A percentile compares a stretch with the other conserved stretches of the same genome.
Evolutionary conservation across 2,329 filamentous ascomycete species (phyloP).

Genomic region (Triangularia setosa): DNA sequence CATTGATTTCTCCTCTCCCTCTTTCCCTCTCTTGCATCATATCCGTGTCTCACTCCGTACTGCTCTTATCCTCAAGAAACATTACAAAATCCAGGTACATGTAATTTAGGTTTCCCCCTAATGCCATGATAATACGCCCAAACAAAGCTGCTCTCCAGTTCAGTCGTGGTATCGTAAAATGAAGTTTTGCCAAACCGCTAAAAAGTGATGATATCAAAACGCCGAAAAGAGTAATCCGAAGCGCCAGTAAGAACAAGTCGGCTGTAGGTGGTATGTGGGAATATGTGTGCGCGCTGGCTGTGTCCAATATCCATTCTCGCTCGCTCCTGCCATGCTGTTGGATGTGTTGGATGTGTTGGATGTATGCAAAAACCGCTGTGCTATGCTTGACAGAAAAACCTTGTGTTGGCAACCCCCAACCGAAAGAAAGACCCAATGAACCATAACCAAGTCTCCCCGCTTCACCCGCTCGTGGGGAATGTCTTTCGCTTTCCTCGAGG

Average conservation of each 20-base stretch:
- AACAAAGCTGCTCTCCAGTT: background rate
- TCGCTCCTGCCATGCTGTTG: background rate
- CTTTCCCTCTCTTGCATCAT: background rate
- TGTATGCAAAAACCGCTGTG: background rate
- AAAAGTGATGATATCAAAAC: background rate
- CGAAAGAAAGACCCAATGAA: background rate
- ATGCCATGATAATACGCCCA: background rate
- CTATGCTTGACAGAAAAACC: background rate
- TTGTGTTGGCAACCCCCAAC: background rate
- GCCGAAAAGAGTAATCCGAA: background rate
- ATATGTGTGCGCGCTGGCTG: background rate
- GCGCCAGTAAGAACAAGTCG: background rate
- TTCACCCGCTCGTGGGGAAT: conserved; percentile 8
- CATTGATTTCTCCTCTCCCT: background rate
- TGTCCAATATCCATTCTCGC: background rate
- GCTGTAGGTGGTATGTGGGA: background rate
- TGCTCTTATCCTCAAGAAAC: background rate
- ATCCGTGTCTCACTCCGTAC: background rate
- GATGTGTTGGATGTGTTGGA: background rate
- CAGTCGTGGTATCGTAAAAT: background rate
- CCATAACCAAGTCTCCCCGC: background rate
- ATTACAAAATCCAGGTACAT: background rate
- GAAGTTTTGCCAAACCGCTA: background rate
- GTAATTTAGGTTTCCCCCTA: background rate
- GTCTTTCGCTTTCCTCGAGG: conserved; percentile 12